These are phyloP conservation scores for Lyophyllum atratum DNA, from an alignment of 768 basidiomycete genomes.

Conservation along the genomic window DNA sequence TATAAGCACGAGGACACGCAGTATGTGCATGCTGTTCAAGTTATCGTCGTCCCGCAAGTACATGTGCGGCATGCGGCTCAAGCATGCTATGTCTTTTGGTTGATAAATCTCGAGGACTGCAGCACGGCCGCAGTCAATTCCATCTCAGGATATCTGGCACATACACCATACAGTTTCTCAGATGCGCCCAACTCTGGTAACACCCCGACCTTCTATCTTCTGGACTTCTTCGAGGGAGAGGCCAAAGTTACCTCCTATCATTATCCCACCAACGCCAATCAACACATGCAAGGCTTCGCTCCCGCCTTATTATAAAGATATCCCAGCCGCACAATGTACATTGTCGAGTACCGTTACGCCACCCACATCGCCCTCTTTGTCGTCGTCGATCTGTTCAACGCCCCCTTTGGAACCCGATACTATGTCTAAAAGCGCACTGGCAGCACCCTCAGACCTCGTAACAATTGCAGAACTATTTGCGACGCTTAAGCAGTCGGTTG, in stretches of 20 bases:
- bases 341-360: conserved; percentile 5
- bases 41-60: background rate
- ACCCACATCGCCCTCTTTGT: conserved; percentile 2
- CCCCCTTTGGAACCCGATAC: background rate
- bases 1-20: background rate
- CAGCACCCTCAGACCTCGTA: conserved; percentile 38
- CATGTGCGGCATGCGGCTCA: conserved; percentile 1
- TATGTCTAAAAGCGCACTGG: no score
- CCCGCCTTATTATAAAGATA: background rate
- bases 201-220: conserved; percentile 3
- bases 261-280: conserved; percentile 25
- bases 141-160: background rate
- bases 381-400: background rate
- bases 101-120: background rate
- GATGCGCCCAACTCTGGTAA: conserved; percentile 9
- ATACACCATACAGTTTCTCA: background rate
- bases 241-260: conserved; percentile 24
- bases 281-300: conserved; percentile 1
- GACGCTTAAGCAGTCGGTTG: conserved; percentile 46
- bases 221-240: conserved; percentile 11
- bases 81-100: background rate
- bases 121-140: background rate
- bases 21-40: background rate
- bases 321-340: background rate
- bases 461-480: conserved; percentile 46